Evolutionary conservation across 2,329 filamentous ascomycete genomes (phyloP).

Genomic region (Talaromyces amestolkiae): DNA sequence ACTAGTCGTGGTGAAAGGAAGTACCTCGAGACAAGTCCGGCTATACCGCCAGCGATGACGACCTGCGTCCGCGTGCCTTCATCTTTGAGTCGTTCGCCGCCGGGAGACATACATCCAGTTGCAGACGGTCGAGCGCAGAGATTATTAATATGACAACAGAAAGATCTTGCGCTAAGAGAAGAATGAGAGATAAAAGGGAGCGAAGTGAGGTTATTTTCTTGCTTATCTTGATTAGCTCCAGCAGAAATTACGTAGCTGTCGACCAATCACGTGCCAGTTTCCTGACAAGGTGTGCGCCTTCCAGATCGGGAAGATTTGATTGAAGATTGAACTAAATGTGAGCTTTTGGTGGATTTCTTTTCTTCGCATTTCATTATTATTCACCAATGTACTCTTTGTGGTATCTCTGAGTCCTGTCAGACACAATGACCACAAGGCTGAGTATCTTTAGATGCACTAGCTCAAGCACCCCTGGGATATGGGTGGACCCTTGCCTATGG

Average conservation of each 20-base stretch:
- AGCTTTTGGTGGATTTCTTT: no score
- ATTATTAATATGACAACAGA: no score
- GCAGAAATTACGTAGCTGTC: neutral
- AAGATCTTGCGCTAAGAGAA: neutral
- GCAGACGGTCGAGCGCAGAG: no score
- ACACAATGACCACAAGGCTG: no score
- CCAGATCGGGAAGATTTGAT: neutral
- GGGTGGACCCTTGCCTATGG: no score
- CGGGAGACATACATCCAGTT: slow-evolving; percentile 61
- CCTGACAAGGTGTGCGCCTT: neutral
- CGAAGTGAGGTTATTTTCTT: neutral
- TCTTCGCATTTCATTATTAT: no score
- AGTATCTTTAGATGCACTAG: no score
- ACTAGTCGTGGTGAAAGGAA: neutral
- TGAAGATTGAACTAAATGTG: neutral
- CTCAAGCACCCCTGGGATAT: no score
- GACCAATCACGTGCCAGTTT: neutral
- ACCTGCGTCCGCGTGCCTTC: slow-evolving; percentile 68
- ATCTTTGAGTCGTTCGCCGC: slow-evolving; percentile 65
- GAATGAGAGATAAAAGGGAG: neutral
- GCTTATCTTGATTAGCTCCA: neutral
- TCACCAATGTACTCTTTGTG: no score
- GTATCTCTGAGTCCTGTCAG: no score
- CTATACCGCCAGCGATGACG: slow-evolving; percentile 64
- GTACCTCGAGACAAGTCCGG: slow-evolving; percentile 84